These are phyloP conservation scores for Bryum argenteum DNA, from an alignment of 225 moss, liverwort and hornwort species.

Conservation along the genomic window DNA sequence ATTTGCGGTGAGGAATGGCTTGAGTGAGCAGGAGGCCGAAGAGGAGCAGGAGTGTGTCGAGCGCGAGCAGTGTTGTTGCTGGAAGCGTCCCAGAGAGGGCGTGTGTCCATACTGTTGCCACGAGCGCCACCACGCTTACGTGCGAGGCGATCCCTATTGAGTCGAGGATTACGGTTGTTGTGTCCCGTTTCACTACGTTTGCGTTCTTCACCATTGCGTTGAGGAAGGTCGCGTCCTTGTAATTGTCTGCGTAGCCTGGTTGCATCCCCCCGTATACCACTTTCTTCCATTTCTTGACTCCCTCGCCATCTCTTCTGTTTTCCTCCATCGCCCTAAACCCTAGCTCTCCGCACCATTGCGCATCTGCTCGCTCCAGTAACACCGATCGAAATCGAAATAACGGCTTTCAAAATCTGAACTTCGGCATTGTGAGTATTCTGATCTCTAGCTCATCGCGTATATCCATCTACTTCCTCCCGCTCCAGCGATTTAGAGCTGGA, in stretches of 20 bases:
- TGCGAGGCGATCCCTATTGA: conserved; percentile 89
- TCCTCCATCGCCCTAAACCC: conserved; percentile 6
- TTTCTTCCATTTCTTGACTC: conserved; percentile 63
- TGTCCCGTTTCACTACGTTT: conserved; percentile 76
- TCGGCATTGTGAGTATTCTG: too few relatives aligned
- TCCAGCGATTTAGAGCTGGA: too few relatives aligned
- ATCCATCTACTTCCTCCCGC: too few relatives aligned
- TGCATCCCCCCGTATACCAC: conserved; percentile 89
- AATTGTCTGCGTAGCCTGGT: conserved; percentile 78
- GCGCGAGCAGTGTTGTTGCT: conserved; percentile 62
- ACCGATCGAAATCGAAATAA: too few relatives aligned
- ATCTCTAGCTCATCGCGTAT: too few relatives aligned
- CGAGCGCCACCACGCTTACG: conserved; percentile 87
- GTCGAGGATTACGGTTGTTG: conserved; percentile 81
- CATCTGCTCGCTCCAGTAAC: too few relatives aligned
- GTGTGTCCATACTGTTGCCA: conserved; percentile 89
- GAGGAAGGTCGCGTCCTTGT: conserved; percentile 78
- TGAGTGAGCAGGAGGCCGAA: conserved; percentile 45
- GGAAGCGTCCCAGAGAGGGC: conserved; percentile 72
- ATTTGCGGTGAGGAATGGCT: conserved; percentile 38
- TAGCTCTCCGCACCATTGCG: not conserved
- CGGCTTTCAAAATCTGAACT: too few relatives aligned
- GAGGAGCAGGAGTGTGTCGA: conserved; percentile 70
- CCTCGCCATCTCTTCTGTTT: conserved; percentile 6
- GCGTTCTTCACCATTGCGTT: conserved; percentile 93